Conservation (phyloP, 2,329 filamentous ascomycete genomes). For the Pseudocercospora fuligena region DNA sequence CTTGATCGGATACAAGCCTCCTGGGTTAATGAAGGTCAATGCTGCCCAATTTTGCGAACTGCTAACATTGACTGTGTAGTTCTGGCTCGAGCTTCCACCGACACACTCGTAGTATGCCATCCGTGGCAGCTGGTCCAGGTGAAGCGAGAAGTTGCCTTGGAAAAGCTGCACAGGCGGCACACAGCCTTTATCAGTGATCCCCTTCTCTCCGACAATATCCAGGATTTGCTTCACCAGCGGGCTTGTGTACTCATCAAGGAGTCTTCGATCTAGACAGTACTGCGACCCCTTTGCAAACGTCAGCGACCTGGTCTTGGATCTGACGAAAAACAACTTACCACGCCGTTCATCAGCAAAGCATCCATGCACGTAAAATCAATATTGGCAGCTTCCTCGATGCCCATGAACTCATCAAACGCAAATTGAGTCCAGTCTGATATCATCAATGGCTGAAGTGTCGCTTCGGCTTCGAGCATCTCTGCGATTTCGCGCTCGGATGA, state of each 20-base stretch:
- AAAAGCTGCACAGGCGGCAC: conserved; percentile 15
- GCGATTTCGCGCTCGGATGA: conserved; percentile 3
- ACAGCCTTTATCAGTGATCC: conserved; percentile 19
- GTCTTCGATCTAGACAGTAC: too few species aligned
- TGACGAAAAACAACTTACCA: background rate
- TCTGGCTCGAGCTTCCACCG: conserved; percentile 6
- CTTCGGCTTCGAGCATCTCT: conserved; percentile 13
- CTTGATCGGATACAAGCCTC: conserved; percentile 12
- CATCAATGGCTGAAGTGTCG: conserved; percentile 20
- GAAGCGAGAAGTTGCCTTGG: conserved; percentile 11
- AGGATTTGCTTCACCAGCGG: too few species aligned
- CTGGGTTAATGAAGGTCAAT: conserved; percentile 22
- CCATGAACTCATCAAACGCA: conserved; percentile 12
- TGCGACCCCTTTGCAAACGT: too few species aligned
- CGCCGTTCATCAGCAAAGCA: conserved; percentile 25
- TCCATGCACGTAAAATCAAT: conserved; percentile 23
- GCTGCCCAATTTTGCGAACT: conserved; percentile 17
- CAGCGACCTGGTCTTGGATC: too few species aligned
- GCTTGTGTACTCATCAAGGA: too few species aligned
- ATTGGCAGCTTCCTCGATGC: conserved; percentile 14
- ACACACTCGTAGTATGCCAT: conserved; percentile 8
- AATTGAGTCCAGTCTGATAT: conserved; percentile 23
- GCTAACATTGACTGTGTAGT: conserved; percentile 20
- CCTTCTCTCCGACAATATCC: background rate
- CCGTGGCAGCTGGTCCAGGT: conserved; percentile 13